phyloP scores from a whole-genome alignment of 164 flowering plant genomes.

The Magnolia officinalis region DNA sequence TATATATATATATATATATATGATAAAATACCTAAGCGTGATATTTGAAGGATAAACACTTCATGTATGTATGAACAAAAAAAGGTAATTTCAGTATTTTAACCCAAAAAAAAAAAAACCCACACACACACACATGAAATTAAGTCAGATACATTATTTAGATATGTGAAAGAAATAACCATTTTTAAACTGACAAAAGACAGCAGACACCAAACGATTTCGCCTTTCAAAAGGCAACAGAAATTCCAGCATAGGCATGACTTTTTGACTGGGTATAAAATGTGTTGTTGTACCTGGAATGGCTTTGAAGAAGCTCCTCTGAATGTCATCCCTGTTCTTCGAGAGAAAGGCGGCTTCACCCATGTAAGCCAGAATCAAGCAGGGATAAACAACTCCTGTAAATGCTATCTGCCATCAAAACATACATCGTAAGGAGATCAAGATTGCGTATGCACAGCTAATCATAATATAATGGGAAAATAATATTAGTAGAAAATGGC shows the following conservation, averaged over 20 bases:
- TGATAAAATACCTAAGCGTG: too few relatives aligned
- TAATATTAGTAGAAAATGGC: neutral
- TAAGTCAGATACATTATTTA: too few relatives aligned
- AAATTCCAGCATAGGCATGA: neutral
- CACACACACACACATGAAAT: too few relatives aligned
- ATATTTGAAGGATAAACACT: too few relatives aligned
- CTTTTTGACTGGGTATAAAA: neutral
- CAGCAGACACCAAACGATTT: neutral
- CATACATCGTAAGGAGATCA: neutral
- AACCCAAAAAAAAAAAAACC: too few relatives aligned
- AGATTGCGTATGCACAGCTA: neutral
- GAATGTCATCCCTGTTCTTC: slow-evolving; percentile 31
- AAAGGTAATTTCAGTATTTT: too few relatives aligned
- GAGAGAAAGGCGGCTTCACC: slow-evolving; percentile 73
- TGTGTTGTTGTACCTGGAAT: slow-evolving; percentile 37
- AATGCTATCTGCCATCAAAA: slow-evolving; percentile 54
- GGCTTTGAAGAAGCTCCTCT: slow-evolving; percentile 37
- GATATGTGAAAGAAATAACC: too few relatives aligned
- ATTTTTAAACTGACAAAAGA: neutral
- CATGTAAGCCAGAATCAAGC: slow-evolving; percentile 59
- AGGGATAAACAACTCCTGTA: slow-evolving; percentile 52
- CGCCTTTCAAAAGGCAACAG: neutral
- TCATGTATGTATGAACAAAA: too few relatives aligned
- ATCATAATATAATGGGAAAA: neutral
- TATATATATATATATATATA: too few relatives aligned